Evolutionary conservation across 164 flowering plant genomes (phyloP).

Genomic region (Protea cynaroides): DNA sequence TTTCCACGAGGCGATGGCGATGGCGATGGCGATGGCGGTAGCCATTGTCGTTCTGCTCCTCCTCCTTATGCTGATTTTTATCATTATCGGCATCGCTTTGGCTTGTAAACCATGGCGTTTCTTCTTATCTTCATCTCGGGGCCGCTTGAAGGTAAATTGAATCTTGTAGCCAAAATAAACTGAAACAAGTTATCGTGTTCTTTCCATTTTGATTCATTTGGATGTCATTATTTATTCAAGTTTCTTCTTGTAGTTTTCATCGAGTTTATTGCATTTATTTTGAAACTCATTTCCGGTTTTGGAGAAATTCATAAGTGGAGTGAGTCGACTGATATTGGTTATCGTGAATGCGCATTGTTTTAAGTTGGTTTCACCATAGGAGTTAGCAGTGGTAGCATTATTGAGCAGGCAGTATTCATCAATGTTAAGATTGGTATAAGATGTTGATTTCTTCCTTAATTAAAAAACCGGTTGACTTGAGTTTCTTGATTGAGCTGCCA

Average conservation of each 20-base stretch:
- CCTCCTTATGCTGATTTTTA: conserved; percentile 53
- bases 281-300: neutral
- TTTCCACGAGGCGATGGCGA: conserved; percentile 28
- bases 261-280: neutral
- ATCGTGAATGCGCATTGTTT: neutral
- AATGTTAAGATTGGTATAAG: too few species aligned
- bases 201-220: too few species aligned
- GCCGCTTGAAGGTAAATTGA: conserved; percentile 39
- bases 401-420: too few species aligned
- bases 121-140: conserved; percentile 31
- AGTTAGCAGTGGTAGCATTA: neutral
- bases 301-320: neutral
- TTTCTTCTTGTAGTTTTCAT: neutral
- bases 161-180: neutral
- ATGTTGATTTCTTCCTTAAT: too few species aligned
- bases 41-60: conserved; percentile 34
- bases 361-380: neutral
- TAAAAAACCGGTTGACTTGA: too few species aligned
- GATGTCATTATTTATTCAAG: too few species aligned
- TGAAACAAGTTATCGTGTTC: neutral
- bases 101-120: conserved; percentile 84
- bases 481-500: too few species aligned
- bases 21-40: conserved; percentile 41
- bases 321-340: neutral
- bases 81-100: conserved; percentile 49